Evolutionary conservation across 495 filamentous ascomycete species (phyloP).

Genomic region (Neohortaea acidophila): DNA sequence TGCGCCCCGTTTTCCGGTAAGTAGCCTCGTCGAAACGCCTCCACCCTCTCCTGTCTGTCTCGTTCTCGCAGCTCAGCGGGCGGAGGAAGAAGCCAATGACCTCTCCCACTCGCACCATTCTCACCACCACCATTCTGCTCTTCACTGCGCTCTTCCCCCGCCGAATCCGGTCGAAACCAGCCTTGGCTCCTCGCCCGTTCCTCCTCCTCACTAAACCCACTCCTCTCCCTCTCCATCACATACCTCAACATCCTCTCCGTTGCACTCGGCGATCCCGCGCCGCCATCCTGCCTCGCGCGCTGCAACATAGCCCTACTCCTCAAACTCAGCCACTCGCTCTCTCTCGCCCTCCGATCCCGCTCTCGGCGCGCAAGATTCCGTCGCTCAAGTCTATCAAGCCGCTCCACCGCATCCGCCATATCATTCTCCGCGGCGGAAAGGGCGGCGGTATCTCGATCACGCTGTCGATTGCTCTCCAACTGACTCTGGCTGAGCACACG

Average conservation of each 20-base stretch:
- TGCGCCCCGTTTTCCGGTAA: slow-evolving; percentile 27
- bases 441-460: slow-evolving; percentile 1
- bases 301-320: slow-evolving; percentile 11
- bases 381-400: slow-evolving; percentile 5
- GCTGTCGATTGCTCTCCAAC: slow-evolving; percentile 21
- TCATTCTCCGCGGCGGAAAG: background rate
- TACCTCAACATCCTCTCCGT: slow-evolving; percentile 19
- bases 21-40: slow-evolving; percentile 37
- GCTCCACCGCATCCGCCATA: slow-evolving; percentile 2
- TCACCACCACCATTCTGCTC: slow-evolving; percentile 1
- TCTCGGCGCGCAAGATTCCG: slow-evolving; percentile 2
- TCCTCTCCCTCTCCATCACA: slow-evolving; percentile 20
- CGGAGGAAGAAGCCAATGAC: slow-evolving; percentile 2
- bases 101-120: slow-evolving; percentile 1
- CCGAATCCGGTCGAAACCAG: slow-evolving; percentile 8
- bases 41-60: slow-evolving; percentile 33
- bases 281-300: slow-evolving; percentile 14
- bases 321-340: slow-evolving; percentile 11
- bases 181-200: slow-evolving; percentile 7
- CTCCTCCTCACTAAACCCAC: slow-evolving; percentile 17
- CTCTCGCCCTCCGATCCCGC: slow-evolving; percentile 9
- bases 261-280: slow-evolving; percentile 8
- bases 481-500: slow-evolving; percentile 23
- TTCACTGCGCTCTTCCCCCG: slow-evolving; percentile 2
- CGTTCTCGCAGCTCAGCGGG: slow-evolving; percentile 25